phyloP scores from a whole-genome alignment of 768 basidiomycete genomes.

The Agaricus sinodeliciosus region DNA sequence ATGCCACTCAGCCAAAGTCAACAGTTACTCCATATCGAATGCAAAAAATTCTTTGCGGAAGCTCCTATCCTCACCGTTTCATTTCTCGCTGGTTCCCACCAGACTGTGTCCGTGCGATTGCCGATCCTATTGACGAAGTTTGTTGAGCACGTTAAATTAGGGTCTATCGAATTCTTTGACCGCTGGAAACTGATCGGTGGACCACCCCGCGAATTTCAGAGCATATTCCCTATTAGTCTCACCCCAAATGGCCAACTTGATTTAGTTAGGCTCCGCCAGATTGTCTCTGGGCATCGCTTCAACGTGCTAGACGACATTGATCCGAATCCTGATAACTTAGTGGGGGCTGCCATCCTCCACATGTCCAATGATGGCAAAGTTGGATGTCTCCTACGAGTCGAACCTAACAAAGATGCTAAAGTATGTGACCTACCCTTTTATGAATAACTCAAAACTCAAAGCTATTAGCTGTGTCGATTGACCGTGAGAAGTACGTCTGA shows the following conservation, averaged over 20 bases:
- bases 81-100: slow-evolving; percentile 89
- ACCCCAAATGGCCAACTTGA: slow-evolving; percentile 69
- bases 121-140: slow-evolving; percentile 90
- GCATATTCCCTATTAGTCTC: slow-evolving; percentile 75
- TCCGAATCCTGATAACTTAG: slow-evolving; percentile 89
- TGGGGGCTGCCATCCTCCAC: slow-evolving; percentile 94
- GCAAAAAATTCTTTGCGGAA: slow-evolving; percentile 76
- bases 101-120: slow-evolving; percentile 74
- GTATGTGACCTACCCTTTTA: slow-evolving; percentile 30
- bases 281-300: slow-evolving; percentile 73
- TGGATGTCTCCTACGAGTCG: slow-evolving; percentile 86
- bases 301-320: slow-evolving; percentile 81
- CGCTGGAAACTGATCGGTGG: slow-evolving; percentile 98
- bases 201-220: slow-evolving; percentile 86
- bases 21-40: slow-evolving; percentile 90
- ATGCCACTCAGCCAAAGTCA: slow-evolving; percentile 83
- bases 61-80: slow-evolving; percentile 82
- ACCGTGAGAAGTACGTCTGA: slow-evolving; percentile 96
- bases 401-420: slow-evolving; percentile 95
- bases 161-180: slow-evolving; percentile 87
- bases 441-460: slow-evolving; percentile 11
- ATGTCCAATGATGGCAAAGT: slow-evolving; percentile 91
- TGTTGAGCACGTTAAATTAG: slow-evolving; percentile 86
- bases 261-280: slow-evolving; percentile 60
- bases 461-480: slow-evolving; percentile 73